Conservation (phyloP, 2,329 filamentous ascomycete species). For the Xylariaceae sp. region DNA sequence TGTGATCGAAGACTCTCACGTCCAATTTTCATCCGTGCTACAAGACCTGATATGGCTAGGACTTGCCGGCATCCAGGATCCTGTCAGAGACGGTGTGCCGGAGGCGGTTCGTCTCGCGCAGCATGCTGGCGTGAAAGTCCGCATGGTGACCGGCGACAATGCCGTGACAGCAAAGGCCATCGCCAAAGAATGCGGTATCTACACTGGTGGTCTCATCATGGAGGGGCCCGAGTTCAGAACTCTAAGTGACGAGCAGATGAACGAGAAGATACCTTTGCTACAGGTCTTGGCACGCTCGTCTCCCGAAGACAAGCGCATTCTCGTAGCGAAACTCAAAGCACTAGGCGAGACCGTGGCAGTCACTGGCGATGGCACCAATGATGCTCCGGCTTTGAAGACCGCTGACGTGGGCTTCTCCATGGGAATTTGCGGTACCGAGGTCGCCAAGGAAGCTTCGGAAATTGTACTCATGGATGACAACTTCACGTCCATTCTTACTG, state of each 20-base stretch:
- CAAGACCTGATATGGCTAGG: conserved; percentile 70
- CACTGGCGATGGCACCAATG: conserved; percentile 65
- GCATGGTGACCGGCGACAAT: conserved; percentile 75
- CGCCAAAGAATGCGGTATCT: conserved; percentile 68
- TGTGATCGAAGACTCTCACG: conserved; percentile 54
- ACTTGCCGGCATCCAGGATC: conserved; percentile 72
- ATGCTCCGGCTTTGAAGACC: conserved; percentile 61
- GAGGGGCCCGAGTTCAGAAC: conserved; percentile 65
- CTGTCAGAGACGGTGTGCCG: conserved; percentile 63
- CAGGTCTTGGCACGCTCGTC: conserved; percentile 63
- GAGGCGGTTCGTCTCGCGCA: conserved; percentile 65
- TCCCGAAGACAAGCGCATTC: conserved; percentile 62
- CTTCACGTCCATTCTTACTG: conserved; percentile 62
- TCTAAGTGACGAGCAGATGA: conserved; percentile 56
- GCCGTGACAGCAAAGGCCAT: conserved; percentile 70
- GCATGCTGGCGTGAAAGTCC: conserved; percentile 65
- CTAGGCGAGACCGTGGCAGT: conserved; percentile 61
- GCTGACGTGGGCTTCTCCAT: conserved; percentile 67
- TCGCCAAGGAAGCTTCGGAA: conserved; percentile 65
- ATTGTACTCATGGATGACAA: conserved; percentile 67
- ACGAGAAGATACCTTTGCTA: conserved; percentile 53
- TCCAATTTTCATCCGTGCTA: conserved; percentile 59
- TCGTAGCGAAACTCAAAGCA: conserved; percentile 58
- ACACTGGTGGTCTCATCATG: conserved; percentile 60
- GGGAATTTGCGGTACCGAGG: conserved; percentile 64